A percentile compares a stretch with the other conserved stretches of the same genome.
Evolutionary conservation across 805 yeast genomes (phyloP).

Genomic region (Naumovozyma dairenensis): DNA sequence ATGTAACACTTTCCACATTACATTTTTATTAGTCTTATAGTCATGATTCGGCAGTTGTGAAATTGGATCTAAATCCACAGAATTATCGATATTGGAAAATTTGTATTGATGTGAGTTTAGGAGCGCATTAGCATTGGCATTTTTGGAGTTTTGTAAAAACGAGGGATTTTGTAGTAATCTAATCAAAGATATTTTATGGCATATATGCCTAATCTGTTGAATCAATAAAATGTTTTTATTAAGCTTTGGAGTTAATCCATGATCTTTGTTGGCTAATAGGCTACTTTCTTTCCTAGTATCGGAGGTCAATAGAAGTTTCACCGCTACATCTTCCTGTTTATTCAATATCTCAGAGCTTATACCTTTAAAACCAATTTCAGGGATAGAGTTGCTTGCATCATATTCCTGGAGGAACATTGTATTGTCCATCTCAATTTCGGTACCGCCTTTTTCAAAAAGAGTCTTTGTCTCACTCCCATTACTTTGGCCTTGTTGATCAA

Average conservation of each 20-base stretch:
- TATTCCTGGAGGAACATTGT: conserved; percentile 70
- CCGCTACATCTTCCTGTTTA: conserved; percentile 35
- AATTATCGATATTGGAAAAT: conserved; percentile 43
- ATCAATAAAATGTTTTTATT: conserved; percentile 63
- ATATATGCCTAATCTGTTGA: conserved; percentile 79
- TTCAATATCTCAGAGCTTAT: conserved; percentile 38
- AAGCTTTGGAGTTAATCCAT: conserved; percentile 54
- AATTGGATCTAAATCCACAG: conserved; percentile 68
- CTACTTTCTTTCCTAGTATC: conserved; percentile 30
- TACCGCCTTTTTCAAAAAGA: conserved; percentile 32
- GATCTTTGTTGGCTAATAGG: conserved; percentile 33
- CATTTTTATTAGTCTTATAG: conserved; percentile 38
- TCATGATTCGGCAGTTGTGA: conserved; percentile 70
- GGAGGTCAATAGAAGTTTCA: conserved; percentile 32
- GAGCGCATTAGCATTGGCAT: conserved; percentile 9
- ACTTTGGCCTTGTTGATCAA: neutral
- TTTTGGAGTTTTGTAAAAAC: conserved; percentile 12
- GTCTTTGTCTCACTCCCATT: conserved; percentile 4
- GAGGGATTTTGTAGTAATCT: conserved; percentile 65
- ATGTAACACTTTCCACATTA: conserved; percentile 57
- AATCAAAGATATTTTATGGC: conserved; percentile 80
- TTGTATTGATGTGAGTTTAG: conserved; percentile 18
- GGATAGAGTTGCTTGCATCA: conserved; percentile 73
- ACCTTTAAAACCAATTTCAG: conserved; percentile 50
- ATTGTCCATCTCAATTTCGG: conserved; percentile 41